Evolutionary conservation across 345 rosid species (phyloP).

Genomic region (Eucalyptus marginata): DNA sequence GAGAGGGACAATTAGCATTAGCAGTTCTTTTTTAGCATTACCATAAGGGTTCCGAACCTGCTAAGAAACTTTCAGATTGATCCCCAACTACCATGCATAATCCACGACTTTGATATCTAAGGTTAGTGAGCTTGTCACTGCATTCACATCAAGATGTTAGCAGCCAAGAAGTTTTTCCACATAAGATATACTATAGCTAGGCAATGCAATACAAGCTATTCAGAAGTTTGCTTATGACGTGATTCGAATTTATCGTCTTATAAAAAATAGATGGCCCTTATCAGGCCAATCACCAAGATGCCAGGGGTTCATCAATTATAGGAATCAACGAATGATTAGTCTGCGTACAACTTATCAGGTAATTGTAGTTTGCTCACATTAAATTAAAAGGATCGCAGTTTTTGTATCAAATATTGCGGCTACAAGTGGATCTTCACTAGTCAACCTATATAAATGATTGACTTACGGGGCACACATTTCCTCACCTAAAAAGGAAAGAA

Average conservation of each 20-base stretch:
- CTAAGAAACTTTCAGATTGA: neutral
- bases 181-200: neutral
- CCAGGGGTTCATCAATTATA: neutral
- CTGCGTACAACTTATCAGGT: neutral
- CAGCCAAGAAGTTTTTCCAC: neutral
- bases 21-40: neutral
- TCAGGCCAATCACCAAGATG: neutral
- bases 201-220: neutral
- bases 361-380: neutral
- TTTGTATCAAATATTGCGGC: neutral
- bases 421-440: neutral
- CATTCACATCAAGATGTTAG: neutral
- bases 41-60: neutral
- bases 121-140: neutral
- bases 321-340: neutral
- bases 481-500: neutral
- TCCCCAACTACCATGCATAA: neutral
- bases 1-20: neutral
- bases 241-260: fast-evolving
- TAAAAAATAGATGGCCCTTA: neutral
- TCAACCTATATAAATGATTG: neutral
- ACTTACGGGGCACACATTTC: neutral
- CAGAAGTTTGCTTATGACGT: neutral
- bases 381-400: neutral
- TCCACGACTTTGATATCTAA: neutral